Percentiles rank a stretch among this genome's conserved stretches.
Evolutionary conservation across 2,329 filamentous ascomycete genomes (phyloP).

Genomic region (Zasmidium angulare): DNA sequence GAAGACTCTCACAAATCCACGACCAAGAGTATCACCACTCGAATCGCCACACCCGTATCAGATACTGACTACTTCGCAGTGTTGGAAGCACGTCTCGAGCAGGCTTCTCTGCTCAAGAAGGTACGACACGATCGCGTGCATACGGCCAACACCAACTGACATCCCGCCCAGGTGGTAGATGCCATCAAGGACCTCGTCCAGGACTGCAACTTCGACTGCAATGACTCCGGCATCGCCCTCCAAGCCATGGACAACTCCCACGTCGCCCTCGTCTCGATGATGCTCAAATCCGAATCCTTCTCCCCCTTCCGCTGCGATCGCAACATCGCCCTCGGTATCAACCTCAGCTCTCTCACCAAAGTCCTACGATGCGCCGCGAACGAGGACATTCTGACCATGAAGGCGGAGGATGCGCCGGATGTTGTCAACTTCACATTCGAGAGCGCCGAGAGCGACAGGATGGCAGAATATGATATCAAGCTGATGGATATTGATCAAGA

Average conservation of each 20-base stretch:
- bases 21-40: constrained; percentile 13
- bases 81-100: constrained; percentile 97
- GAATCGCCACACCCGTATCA: neutral
- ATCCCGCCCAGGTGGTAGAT: constrained; percentile 75
- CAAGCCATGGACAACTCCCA: constrained; percentile 99
- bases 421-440: constrained; percentile 95
- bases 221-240: constrained; percentile 96
- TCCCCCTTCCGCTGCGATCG: constrained; percentile 96
- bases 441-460: constrained; percentile 79
- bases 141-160: neutral
- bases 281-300: constrained; percentile 94
- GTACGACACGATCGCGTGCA: constrained; percentile 46
- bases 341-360: constrained; percentile 94
- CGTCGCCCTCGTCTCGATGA: constrained; percentile 97
- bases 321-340: constrained; percentile 97
- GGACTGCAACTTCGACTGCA: constrained; percentile 99
- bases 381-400: constrained; percentile 92
- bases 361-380: constrained; percentile 91
- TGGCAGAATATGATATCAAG: constrained; percentile 99
- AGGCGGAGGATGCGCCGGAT: constrained; percentile 95
- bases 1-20: neutral
- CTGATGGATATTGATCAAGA: constrained; percentile 99
- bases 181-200: constrained; percentile 99
- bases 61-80: constrained; percentile 48
- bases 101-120: constrained; percentile 94